These are phyloP conservation scores for Umbelopsis sp. DNA, from an alignment of 192 early-diverging fungal species.

Conservation along the genomic window DNA sequence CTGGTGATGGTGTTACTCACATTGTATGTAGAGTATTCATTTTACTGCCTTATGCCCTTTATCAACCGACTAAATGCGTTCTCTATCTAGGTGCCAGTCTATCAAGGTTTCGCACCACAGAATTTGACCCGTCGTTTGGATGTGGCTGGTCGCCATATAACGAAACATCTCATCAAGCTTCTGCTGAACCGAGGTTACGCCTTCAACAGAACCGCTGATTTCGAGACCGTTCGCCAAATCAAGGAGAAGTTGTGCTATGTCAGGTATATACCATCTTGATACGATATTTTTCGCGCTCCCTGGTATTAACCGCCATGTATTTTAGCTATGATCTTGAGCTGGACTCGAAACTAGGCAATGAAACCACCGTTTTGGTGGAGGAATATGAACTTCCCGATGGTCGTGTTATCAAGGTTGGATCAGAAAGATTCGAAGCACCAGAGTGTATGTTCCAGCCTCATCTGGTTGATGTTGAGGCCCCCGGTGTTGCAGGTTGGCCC, in stretches of 20 bases:
- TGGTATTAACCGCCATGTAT: background rate
- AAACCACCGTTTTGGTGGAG: constrained; percentile 97
- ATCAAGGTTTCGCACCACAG: constrained; percentile 90
- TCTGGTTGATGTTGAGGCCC: constrained; percentile 92
- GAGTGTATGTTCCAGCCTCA: constrained; percentile 99
- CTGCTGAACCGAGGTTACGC: constrained; percentile 92
- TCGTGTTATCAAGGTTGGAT: constrained; percentile 97
- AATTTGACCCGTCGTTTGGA: constrained; percentile 90
- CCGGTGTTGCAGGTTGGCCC: constrained; percentile 94
- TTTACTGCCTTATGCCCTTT: background rate
- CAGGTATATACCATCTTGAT: constrained; percentile 53
- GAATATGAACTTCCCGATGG: constrained; percentile 98
- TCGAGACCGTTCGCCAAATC: constrained; percentile 95
- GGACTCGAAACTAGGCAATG: constrained; percentile 92
- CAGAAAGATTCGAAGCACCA: constrained; percentile 97
- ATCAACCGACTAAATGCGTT: background rate
- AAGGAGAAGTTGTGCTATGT: constrained; percentile 99
- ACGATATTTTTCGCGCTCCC: background rate
- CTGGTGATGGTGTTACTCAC: constrained; percentile 98
- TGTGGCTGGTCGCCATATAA: constrained; percentile 96
- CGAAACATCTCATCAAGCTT: constrained; percentile 95
- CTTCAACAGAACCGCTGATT: constrained; percentile 97
- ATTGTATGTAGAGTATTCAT: constrained; percentile 61
- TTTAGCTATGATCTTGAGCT: constrained; percentile 90
- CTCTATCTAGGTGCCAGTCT: constrained; percentile 76